phyloP scores from a whole-genome alignment of 306 rosid species.

The Medicago lupulina region DNA sequence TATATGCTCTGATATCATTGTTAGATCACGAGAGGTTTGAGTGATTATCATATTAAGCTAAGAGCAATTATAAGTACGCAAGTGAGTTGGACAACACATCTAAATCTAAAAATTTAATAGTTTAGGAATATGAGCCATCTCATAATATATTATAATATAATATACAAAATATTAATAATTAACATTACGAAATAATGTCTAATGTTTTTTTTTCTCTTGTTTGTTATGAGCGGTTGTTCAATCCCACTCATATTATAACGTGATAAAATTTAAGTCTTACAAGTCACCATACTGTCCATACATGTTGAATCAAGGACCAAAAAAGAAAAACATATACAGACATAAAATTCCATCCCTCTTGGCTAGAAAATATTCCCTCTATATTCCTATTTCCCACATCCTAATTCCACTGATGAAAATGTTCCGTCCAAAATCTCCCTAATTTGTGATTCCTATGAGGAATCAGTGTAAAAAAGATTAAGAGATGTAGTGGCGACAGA shows the following conservation, averaged over 20 bases:
- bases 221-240: background rate
- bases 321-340: background rate
- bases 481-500: background rate
- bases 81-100: too few relatives aligned
- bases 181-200: too few relatives aligned
- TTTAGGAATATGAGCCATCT: too few relatives aligned
- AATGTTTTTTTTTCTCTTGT: background rate
- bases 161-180: too few relatives aligned
- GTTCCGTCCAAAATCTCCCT: background rate
- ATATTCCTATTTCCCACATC: background rate
- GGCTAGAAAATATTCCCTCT: background rate
- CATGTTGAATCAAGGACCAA: background rate
- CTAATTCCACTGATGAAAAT: background rate
- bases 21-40: too few relatives aligned
- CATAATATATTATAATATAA: too few relatives aligned
- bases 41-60: too few relatives aligned
- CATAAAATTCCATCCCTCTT: background rate
- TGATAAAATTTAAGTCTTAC: background rate
- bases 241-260: background rate
- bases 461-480: background rate
- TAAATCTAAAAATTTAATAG: too few relatives aligned
- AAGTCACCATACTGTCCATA: background rate
- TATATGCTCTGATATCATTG: too few relatives aligned
- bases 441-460: background rate
- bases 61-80: too few relatives aligned